Base-by-base conservation (phyloP, 371 early-diverging fungal species). In the Apophysomyces trapeziformis region DNA sequence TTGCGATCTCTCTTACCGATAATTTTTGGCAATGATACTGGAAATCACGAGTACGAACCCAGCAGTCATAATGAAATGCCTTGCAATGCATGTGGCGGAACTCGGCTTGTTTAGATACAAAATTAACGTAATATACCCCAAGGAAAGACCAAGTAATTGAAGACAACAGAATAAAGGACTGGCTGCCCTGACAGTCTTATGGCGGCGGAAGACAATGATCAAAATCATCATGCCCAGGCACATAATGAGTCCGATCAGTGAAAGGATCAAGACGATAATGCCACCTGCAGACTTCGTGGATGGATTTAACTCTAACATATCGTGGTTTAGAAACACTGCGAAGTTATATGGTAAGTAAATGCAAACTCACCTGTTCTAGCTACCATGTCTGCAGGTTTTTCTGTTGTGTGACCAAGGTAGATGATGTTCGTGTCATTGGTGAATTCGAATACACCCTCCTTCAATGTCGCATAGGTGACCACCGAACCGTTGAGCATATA, bases 21-120 rank as follows among this genome's bases (percentile, higher is more conserved):
- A 81, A 50, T 73, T 78, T 58, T 78, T 81, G 4, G 82, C 82
- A 70, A 81, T 76, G 12, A 81, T 72, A 54, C 78, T 78, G 7
- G 75, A 75, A 36, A 78, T 69, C 5, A 78, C 78, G 0, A 81
- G 57, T 1, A 64, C 54, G 66, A 78, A 76, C 0, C 72, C 78
- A 6, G 63, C 38, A 0, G 66, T 57, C 4, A 76, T 47, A 18
- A 65, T 41, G 7, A 81, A 58, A 47, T 73, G 66, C 7, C 78
- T 59, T 1, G 66, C 32, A 46, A 78, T 66, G 36, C 82, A 81
- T 41, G 50, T 76, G 2, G 67, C 70, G 3, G 60, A 26, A 37
- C 45, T 73, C 6, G 77, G 77, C 8, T 63, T 63, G 35, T 62
- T 69, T 1, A 76, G 9, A 37, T 65, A 75, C 16, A 78, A 57